Percentiles rank a stretch among this genome's conserved stretches.
phyloP scores from a whole-genome alignment of 768 basidiomycete genomes.

The Fistulinella prunicolor region DNA sequence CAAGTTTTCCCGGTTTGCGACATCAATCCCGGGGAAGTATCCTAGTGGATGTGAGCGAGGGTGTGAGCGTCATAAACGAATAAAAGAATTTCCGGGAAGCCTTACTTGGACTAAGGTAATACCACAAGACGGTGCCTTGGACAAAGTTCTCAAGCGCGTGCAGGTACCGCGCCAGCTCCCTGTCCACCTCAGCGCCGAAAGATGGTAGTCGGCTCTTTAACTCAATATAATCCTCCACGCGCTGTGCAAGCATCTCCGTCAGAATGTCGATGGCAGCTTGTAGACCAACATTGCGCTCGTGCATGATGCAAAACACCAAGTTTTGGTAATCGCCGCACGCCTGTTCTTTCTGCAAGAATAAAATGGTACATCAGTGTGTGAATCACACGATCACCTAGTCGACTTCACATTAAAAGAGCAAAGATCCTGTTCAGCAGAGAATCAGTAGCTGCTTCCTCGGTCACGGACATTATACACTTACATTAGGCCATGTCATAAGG shows the following conservation, averaged over 20 bases:
- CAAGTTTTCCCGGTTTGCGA: constrained; percentile 27
- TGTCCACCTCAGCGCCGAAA: constrained; percentile 34
- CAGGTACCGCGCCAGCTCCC: constrained; percentile 33
- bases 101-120: constrained; percentile 40
- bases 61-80: constrained; percentile 1
- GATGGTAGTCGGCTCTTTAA: constrained; percentile 35
- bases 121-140: constrained; percentile 40
- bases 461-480: constrained; percentile 21
- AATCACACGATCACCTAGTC: constrained; percentile 6
- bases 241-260: constrained; percentile 36
- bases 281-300: constrained; percentile 32
- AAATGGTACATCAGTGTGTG: constrained; percentile 5
- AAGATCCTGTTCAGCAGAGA: constrained; percentile 21
- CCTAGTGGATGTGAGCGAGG: constrained; percentile 21
- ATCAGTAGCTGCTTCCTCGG: too few relatives aligned
- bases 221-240: constrained; percentile 32
- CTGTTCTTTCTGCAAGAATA: constrained; percentile 35
- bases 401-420: constrained; percentile 30
- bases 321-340: constrained; percentile 40
- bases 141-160: constrained; percentile 37
- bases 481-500: constrained; percentile 43
- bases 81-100: not conserved
- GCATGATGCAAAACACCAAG: constrained; percentile 39
- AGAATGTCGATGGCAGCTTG: constrained; percentile 36
- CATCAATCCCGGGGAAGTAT: constrained; percentile 35